These are phyloP conservation scores for Polygonum maritimum DNA, from an alignment of 148 eudicot genomes.

Conservation along the genomic window DNA sequence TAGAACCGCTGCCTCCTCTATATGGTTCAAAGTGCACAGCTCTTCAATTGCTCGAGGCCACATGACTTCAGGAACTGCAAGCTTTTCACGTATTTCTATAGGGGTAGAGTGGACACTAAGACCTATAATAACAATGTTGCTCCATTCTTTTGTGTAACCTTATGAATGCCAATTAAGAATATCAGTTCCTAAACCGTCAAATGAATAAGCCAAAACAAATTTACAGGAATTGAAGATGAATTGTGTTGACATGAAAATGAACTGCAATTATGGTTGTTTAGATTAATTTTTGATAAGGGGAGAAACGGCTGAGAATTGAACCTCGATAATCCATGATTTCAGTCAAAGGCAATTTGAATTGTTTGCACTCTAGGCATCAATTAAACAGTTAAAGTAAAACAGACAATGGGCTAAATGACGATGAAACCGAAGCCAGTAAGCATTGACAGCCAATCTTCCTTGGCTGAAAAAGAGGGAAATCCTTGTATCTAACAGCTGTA, in stretches of 20 bases:
- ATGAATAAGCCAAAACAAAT: background rate
- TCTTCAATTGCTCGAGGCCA: slow-evolving; percentile 95
- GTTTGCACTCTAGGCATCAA: background rate
- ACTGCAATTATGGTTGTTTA: background rate
- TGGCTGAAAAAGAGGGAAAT: no score
- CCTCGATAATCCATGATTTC: background rate
- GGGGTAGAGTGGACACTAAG: slow-evolving; percentile 82
- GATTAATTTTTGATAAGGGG: background rate
- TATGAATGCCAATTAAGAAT: slow-evolving; percentile 8
- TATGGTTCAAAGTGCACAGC: slow-evolving; percentile 77
- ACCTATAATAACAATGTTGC: slow-evolving; percentile 87
- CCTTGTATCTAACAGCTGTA: no score
- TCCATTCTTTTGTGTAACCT: slow-evolving; percentile 94
- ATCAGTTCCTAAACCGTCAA: background rate
- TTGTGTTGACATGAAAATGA: background rate
- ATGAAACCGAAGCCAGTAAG: background rate
- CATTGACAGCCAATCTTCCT: background rate
- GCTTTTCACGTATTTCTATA: slow-evolving; percentile 91
- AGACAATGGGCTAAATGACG: background rate
- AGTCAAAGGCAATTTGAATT: background rate
- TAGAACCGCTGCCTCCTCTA: slow-evolving; percentile 96
- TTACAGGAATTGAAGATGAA: background rate
- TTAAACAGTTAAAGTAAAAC: background rate
- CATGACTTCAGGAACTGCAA: slow-evolving; percentile 97
- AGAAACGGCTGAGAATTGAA: background rate